Evolutionary conservation across 257 asterid genomes (phyloP).

Genomic region (Nicotiana obtusifolia): DNA sequence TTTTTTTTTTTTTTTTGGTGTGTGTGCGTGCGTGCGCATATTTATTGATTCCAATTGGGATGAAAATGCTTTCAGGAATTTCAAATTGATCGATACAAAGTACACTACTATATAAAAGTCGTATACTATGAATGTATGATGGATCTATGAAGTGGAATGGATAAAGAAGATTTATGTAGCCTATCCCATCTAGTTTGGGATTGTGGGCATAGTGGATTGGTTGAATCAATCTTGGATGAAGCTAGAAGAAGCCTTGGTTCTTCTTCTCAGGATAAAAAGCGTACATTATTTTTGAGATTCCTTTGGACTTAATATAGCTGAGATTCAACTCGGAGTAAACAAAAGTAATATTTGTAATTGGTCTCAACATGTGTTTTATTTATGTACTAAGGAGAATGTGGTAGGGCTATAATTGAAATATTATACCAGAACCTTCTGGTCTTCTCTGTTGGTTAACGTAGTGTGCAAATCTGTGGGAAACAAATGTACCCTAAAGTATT

Average conservation of each 20-base stretch:
- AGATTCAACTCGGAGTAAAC: neutral
- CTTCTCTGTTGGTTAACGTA: neutral
- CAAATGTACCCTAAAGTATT: neutral
- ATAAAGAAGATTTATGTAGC: neutral
- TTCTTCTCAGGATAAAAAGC: neutral
- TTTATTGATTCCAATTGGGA: neutral
- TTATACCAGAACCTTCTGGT: neutral
- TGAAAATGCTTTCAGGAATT: neutral
- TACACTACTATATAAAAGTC: neutral
- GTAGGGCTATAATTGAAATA: neutral
- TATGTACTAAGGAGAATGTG: neutral
- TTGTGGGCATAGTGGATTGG: neutral
- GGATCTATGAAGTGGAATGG: neutral
- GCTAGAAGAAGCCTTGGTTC: neutral
- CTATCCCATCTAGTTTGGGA: neutral
- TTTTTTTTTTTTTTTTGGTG: too few species aligned
- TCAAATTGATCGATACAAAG: neutral
- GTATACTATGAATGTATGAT: neutral
- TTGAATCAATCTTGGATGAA: neutral
- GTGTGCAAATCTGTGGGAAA: neutral
- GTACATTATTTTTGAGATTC: neutral
- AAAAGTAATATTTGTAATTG: too few species aligned
- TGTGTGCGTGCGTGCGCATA: too few species aligned
- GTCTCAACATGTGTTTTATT: neutral
- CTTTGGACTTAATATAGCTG: neutral